Base-by-base conservation (phyloP, 2,329 filamentous ascomycete species). In the Meredithiella fracta region DNA sequence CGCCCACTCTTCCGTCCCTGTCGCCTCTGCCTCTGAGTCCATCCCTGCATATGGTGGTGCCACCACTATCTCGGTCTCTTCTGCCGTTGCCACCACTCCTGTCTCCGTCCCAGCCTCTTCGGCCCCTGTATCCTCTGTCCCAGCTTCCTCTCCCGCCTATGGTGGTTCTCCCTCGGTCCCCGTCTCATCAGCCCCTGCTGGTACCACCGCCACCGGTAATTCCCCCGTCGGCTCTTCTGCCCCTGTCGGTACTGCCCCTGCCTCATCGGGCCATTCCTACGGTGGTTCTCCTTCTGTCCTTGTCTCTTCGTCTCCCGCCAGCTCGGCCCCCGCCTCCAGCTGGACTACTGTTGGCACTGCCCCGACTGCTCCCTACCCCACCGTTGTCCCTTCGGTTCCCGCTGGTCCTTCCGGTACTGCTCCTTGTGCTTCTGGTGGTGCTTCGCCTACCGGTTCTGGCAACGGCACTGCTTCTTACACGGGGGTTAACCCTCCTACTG, bases 381-480 rank as follows among this genome's bases (percentile, higher is more conserved):
- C 40, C 20, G 26, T 37, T 51, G 31, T 47, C 44, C 22, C 50
- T n/a, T 22, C 29, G n/a, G 50, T 38, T 22, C 50, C 50, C 34
- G 50, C 14, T 38, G 31, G 15, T 23, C 17, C 29, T 9, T 20
- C 50, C 3, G 34, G 29, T 14, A 52, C 50, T 23, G 34, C 17
- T 23, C 50, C 50, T 23, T 38, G 50, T 17, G 8, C 50, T 37
- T 37, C 29, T 2, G 31, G 29, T 5, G 29, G 29, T 34, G 29
- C 29, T 34, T 34, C 5, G 11, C 26, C 31, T 23, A 25, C 50
- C 17, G 23, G 44, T 11, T 34, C 29, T 49, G 31, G 22, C 37
- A 57, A 57, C 31, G 55, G 55, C 20, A 52, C 55, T 29, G 31
- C 34, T 15, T 42, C 51, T 6, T 50, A 51, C 25, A 54, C 54